Conservation (phyloP, 23 red algal genomes). For the Gracilaria gracilis region DNA sequence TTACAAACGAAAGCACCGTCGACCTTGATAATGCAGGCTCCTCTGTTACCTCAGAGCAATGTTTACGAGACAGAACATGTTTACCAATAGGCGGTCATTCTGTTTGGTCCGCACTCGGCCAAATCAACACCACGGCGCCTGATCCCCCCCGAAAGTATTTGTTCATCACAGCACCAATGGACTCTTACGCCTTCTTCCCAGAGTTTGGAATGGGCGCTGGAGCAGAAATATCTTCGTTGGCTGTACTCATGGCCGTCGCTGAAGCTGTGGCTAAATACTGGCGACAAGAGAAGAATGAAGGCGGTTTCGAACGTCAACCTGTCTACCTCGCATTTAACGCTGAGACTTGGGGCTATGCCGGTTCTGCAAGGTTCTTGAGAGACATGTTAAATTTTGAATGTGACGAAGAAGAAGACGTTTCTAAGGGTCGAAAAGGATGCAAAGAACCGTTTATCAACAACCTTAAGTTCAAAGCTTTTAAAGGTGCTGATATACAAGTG, state of each 20-base stretch:
- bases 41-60: conserved; percentile 38
- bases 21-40: background rate
- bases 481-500: conserved; percentile 13
- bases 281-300: background rate
- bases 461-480: conserved; percentile 68
- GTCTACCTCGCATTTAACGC: conserved; percentile 70
- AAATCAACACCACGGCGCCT: background rate
- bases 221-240: conserved; percentile 73
- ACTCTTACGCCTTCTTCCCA: conserved; percentile 76
- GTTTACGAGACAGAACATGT: conserved; percentile 66
- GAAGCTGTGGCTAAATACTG: conserved; percentile 55
- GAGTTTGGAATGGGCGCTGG: conserved; percentile 57
- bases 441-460: conserved; percentile 48
- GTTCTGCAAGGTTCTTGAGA: conserved; percentile 69
- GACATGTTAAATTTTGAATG: conserved; percentile 77
- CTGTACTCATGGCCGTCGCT: conserved; percentile 68
- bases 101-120: conserved; percentile 66
- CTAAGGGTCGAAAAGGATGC: conserved; percentile 41
- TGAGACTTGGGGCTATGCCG: conserved; percentile 74
- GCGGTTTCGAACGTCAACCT: conserved; percentile 23
- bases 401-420: conserved; percentile 11
- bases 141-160: conserved; percentile 27
- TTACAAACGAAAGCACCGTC: background rate
- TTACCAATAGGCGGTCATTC: conserved; percentile 75
- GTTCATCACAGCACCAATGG: conserved; percentile 73